Base-by-base conservation (phyloP, 2,329 filamentous ascomycete genomes). In the Stemphylium vesicarium region DNA sequence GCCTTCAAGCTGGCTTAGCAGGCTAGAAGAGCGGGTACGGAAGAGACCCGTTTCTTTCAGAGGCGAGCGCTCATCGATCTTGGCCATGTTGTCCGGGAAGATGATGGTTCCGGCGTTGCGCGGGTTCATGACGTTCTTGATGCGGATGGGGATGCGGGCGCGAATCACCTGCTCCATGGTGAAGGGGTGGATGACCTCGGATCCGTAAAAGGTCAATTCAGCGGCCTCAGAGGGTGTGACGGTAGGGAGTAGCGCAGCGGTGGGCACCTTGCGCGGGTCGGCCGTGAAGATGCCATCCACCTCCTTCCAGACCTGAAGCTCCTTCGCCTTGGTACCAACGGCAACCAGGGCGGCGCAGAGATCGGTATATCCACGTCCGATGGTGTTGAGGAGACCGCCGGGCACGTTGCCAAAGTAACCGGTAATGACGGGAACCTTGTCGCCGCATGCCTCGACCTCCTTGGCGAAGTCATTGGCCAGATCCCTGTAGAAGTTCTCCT, bases 251-350 rank as follows among this genome's bases (percentile, higher is more conserved):
- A 99, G 82, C 41, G 89, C 84, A n/a, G 95, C 96, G 0, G 94
- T 98, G 3, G 94, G 93, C 35, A 96, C 91, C 76, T 95, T 96
- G 65, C 89, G 86, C 3, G 91, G 91, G 70, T 97, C 94, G 4
- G 88, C 87, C 1, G 87, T 90, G 77, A 96, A 95, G 72, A 98
- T 96, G 55, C 92, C 93, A 75, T 99, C 95, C 6, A 99, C 95
- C 75, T 99, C 95, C 80, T 99, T 99, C 95, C 95, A 98, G 60
- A 99, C 90, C 76, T 99, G 95, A 47, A 99, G 83, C 76, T 99
- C 95, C 49, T 88, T 81, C 0, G 95, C 95, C 66, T 86, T 82
- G n/a, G 96, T 80, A 4, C 92, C 94, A 9, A 99, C 94, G 1
- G 95, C 92, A 46, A 93, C 88, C 13, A 99, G 82, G 5, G 95